phyloP scores from a whole-genome alignment of 441 rosid species.

The Erodium moschatum region DNA sequence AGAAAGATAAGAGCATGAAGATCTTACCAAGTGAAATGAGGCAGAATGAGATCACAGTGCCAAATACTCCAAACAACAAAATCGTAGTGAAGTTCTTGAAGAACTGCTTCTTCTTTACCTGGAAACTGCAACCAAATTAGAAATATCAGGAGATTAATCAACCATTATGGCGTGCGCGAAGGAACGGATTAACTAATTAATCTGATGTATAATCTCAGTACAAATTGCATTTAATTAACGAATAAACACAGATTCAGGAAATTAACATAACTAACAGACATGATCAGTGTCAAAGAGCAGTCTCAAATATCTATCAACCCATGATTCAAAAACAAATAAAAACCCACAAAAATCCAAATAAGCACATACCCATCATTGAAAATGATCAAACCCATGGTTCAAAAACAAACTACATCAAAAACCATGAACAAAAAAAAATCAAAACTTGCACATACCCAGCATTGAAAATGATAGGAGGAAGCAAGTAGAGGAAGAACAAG shows the following conservation, averaged over 20 bases:
- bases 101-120: conserved; percentile 67
- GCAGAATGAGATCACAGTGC: conserved; percentile 64
- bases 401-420: neutral
- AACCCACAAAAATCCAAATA: no score
- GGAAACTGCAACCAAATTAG: conserved; percentile 40
- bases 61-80: conserved; percentile 51
- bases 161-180: neutral
- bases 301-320: conserved; percentile 1
- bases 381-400: neutral
- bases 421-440: neutral
- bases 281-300: neutral
- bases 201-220: no score
- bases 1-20: neutral
- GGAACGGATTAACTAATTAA: no score
- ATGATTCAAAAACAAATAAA: neutral
- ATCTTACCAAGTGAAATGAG: conserved; percentile 46
- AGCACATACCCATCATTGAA: no score
- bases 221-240: no score
- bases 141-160: neutral
- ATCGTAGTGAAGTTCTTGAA: conserved; percentile 62
- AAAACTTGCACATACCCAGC: conserved; percentile 38
- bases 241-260: no score
- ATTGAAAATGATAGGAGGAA: conserved; percentile 63
- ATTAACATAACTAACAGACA: no score
- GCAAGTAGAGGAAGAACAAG: conserved; percentile 62